Evolutionary conservation across 108 stramenopile species (phyloP).

Genomic region (Skeletonema menzelii): DNA sequence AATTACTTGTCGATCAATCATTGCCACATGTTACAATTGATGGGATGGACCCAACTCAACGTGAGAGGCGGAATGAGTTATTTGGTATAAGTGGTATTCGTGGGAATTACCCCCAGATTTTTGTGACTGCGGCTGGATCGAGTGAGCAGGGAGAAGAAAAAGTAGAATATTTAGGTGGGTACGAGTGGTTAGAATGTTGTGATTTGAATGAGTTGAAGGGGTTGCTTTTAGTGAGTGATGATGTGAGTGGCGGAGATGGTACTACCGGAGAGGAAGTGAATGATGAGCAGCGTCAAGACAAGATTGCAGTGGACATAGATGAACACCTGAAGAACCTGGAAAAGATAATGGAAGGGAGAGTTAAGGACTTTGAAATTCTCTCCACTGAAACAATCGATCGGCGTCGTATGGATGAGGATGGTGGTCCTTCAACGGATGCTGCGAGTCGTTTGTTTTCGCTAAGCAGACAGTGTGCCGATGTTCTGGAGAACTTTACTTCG

Average conservation of each 20-base stretch:
- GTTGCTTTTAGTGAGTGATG: background rate
- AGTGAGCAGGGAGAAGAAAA: background rate
- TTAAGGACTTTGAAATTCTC: background rate
- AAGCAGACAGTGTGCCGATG: background rate
- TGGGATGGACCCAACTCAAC: background rate
- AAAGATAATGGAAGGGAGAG: background rate
- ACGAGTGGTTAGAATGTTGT: background rate
- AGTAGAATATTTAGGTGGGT: background rate
- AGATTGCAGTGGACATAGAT: background rate
- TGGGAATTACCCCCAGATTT: conserved; percentile 16
- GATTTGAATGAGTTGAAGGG: background rate
- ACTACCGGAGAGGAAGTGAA: background rate
- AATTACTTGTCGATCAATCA: background rate
- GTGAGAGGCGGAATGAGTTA: background rate
- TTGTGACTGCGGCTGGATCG: background rate
- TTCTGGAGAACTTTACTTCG: background rate
- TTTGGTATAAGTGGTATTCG: conserved; percentile 11
- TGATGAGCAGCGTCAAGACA: background rate
- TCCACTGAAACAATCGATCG: background rate
- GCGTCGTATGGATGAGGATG: background rate
- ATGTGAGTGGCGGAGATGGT: background rate
- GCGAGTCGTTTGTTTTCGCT: background rate
- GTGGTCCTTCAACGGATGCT: background rate
- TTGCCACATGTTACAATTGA: background rate
- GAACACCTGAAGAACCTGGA: background rate